Conservation (phyloP, 306 rosid species). For the Glycyrrhiza uralensis region DNA sequence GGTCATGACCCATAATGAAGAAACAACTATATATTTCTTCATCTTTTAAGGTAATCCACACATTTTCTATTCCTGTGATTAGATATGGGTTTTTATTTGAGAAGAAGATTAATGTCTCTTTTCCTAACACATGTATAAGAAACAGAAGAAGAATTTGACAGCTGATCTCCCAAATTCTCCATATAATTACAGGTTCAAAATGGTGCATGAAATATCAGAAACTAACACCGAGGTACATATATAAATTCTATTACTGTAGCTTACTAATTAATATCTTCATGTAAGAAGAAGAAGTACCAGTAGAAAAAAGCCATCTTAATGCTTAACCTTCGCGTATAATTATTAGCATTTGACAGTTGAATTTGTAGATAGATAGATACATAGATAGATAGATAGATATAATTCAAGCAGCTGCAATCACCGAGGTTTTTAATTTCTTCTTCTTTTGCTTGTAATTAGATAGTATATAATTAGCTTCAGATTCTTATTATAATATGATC, state of each 20-base stretch:
- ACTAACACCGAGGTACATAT: constrained; percentile 22
- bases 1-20: constrained; percentile 52
- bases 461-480: not conserved
- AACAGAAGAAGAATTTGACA: not conserved
- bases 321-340: constrained; percentile 4
- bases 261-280: not conserved
- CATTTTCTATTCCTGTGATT: not conserved
- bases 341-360: constrained; percentile 13
- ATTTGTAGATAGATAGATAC: not conserved
- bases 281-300: not conserved
- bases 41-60: constrained; percentile 16
- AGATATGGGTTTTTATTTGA: not conserved
- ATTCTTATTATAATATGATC: not conserved
- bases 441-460: not conserved
- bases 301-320: not conserved
- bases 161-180: constrained; percentile 22
- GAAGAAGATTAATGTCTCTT: no score
- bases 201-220: constrained; percentile 14
- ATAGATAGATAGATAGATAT: constrained; percentile 7
- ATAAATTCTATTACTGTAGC: constrained; percentile 2
- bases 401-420: not conserved
- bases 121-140: not conserved
- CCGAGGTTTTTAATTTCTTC: constrained; percentile 18
- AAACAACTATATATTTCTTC: not conserved
- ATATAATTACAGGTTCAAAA: not conserved